These are phyloP conservation scores for Xylariaceae sp. DNA, from an alignment of 2,329 filamentous ascomycete species.

Conservation along the genomic window DNA sequence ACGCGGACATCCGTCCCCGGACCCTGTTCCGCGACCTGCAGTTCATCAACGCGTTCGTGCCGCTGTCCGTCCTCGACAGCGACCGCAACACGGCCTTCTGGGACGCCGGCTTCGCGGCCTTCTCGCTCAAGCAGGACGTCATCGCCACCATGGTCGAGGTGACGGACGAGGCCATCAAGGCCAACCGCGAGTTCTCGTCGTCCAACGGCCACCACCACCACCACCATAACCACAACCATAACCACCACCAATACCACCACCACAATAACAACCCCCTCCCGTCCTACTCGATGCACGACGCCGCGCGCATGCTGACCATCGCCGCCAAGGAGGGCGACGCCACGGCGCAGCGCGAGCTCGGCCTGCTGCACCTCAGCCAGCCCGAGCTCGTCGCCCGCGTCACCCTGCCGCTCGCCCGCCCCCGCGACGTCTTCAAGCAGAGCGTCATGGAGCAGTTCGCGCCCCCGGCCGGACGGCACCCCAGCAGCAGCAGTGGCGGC, in stretches of 20 bases:
- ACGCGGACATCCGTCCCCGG: conserved; percentile 63
- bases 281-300: conserved; percentile 63
- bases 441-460: conserved; percentile 73
- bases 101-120: conserved; percentile 79
- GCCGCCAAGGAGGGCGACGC: conserved; percentile 88
- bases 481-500: conserved; percentile 20
- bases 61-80: conserved; percentile 51
- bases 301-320: conserved; percentile 83
- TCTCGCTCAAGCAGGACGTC: conserved; percentile 82
- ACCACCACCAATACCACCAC: too few species aligned
- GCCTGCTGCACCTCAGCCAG: conserved; percentile 86
- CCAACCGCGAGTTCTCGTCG: conserved; percentile 43
- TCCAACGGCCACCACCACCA: conserved; percentile 5
- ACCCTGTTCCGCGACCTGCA: conserved; percentile 77
- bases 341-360: conserved; percentile 85
- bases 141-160: conserved; percentile 77
- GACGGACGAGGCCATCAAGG: conserved; percentile 61
- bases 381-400: conserved; percentile 77
- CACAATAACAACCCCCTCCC: conserved; percentile 32
- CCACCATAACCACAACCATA: too few species aligned
- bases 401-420: conserved; percentile 75
- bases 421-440: conserved; percentile 84
- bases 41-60: conserved; percentile 61
- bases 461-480: conserved; percentile 8
- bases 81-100: conserved; percentile 75